These are phyloP conservation scores for Malassezia caprae DNA, from an alignment of 1,284 basidiomycete species.

Conservation along the genomic window DNA sequence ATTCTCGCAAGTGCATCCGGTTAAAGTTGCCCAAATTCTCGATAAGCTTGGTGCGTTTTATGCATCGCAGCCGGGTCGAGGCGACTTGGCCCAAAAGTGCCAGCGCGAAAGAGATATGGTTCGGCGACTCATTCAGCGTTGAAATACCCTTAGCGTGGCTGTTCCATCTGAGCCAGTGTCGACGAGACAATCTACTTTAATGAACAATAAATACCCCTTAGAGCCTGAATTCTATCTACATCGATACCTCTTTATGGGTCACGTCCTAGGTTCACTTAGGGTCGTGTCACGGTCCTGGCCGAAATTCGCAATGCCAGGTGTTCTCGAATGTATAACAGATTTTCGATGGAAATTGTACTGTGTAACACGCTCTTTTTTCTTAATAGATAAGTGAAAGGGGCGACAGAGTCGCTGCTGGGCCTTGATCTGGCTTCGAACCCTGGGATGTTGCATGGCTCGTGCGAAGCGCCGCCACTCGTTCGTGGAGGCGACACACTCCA, in stretches of 20 bases:
- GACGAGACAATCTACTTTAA: not conserved
- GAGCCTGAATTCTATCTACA: no score
- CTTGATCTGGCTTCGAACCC: not conserved
- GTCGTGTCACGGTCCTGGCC: no score
- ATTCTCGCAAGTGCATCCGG: conserved; percentile 21
- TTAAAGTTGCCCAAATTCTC: conserved; percentile 22
- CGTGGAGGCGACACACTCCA: not conserved
- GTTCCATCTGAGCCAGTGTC: not conserved
- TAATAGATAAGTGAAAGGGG: not conserved
- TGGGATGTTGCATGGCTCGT: not conserved
- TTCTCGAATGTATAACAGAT: not conserved
- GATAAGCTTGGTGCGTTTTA: conserved; percentile 22
- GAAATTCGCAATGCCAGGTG: no score
- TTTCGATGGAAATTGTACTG: not conserved
- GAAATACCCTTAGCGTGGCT: not conserved
- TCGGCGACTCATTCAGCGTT: conserved; percentile 16
- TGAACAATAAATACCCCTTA: no score
- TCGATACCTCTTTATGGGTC: no score
- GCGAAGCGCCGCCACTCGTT: not conserved
- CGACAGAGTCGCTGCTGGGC: not conserved
- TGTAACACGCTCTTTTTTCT: no score
- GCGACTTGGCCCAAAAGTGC: conserved; percentile 14
- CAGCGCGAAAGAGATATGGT: conserved; percentile 23
- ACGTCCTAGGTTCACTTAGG: no score
- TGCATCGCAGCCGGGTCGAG: conserved; percentile 2